A percentile compares a stretch with the other conserved stretches of the same genome.
Conservation (phyloP, 345 rosid genomes). For the Ceriops tagal region DNA sequence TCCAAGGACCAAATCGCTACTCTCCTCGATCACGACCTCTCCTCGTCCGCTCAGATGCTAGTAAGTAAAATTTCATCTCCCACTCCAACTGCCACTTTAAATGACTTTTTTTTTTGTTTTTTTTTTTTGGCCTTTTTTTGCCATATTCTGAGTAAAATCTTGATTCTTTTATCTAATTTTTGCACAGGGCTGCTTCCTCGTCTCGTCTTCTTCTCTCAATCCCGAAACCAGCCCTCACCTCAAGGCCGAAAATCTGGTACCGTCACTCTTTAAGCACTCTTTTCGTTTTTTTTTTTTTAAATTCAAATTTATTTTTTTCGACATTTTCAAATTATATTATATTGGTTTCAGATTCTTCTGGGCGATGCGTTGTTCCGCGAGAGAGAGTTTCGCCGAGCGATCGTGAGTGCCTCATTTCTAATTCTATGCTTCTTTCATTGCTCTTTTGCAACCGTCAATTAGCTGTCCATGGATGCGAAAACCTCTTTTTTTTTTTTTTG, state of each 20-base stretch:
- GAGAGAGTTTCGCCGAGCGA: conserved; percentile 78
- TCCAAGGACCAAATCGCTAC: conserved; percentile 75
- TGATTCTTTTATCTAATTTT: background rate
- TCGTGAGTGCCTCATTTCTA: conserved; percentile 44
- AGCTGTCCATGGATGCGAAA: too few species aligned
- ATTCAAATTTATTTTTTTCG: background rate
- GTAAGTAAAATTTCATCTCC: conserved; percentile 28
- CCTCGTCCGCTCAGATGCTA: conserved; percentile 76
- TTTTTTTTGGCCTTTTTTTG: conserved; percentile 8
- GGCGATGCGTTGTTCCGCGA: conserved; percentile 86
- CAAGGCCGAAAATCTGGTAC: conserved; percentile 86
- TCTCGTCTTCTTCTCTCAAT: conserved; percentile 66
- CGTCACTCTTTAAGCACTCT: background rate
- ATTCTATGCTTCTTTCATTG: background rate
- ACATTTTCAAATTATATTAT: background rate
- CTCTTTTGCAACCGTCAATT: background rate
- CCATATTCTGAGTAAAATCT: background rate
- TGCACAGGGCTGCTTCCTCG: conserved; percentile 75
- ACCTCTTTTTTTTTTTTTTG: conserved; percentile 4
- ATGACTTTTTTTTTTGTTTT: too few species aligned
- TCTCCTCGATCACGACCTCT: conserved; percentile 75
- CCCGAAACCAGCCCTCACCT: conserved; percentile 74
- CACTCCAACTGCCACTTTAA: too few species aligned
- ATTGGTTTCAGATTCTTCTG: conserved; percentile 61
- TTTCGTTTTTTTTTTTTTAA: background rate